Base-by-base conservation (phyloP, 768 basidiomycete species). In the Termitomyces sp. region DNA sequence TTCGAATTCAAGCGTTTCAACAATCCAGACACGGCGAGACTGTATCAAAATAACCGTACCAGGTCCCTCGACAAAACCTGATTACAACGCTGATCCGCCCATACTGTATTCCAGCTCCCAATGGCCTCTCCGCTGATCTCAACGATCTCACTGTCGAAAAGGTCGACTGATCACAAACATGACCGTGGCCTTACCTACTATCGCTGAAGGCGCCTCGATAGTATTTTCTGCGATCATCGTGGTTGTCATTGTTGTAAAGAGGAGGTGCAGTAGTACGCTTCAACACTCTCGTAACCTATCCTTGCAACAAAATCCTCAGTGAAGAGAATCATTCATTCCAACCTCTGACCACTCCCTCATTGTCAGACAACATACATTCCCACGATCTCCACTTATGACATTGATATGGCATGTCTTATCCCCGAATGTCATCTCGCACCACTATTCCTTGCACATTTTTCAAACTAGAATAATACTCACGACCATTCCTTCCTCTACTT, bases 41-140 rank as follows among this genome's bases (percentile, higher is more conserved):
- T 61, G 51, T 61, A 57, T 45, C 60, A 51, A 52, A 34, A 25
- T 55, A 20, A 50, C 42, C 25, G 34, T 45, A 43, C 12, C 29
- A 37, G 25, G n/a, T 10, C 54, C 29, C 5, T 34, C 20, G 37
- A 42, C 25, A 43, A 42, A 32, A 51, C 14, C 36, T 48, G 47
- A 20, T 7, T 11, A 15, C 6, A 31, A 49, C 42, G 32, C 31
- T 43, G n/a, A 36, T n/a, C n/a, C 9, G 9, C 37, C 25, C 15
- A 15, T 32, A 25, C 34, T 20, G 40, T 8, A 37, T n/a, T 29
- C 34, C 31, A 50, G 12, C 5, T 40, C 20, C n/a, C 25, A 15
- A 60, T 36, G 43, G 7, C 43, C n/a, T 59, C 34, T 38, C 36
- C 15, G 10, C 38, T 36, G 2, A 17, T 40, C 0, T 37, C 56